Conservation (phyloP, 148 eudicot species). For the Simmondsia chinensis region DNA sequence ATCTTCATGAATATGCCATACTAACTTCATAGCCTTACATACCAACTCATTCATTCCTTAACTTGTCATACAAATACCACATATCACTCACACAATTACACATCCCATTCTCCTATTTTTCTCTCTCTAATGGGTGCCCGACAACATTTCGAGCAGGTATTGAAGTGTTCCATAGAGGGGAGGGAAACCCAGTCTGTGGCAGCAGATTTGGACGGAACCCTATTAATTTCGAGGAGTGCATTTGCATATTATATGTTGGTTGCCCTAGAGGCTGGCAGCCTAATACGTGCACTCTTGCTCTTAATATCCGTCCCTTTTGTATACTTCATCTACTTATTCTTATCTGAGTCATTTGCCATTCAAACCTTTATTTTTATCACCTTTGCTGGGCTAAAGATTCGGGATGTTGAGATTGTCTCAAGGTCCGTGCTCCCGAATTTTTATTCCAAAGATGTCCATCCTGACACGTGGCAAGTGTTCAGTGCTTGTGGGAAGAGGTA, state of each 20-base stretch:
- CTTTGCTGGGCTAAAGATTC: constrained; percentile 41
- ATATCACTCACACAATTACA: too few relatives aligned
- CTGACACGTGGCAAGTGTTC: constrained; percentile 55
- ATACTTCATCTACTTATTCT: constrained; percentile 29
- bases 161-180: constrained; percentile 27
- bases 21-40: too few relatives aligned
- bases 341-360: constrained; percentile 48
- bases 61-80: too few relatives aligned
- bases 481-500: constrained; percentile 47
- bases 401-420: constrained; percentile 58
- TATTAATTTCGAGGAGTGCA: constrained; percentile 36
- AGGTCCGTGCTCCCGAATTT: constrained; percentile 57
- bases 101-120: background rate
- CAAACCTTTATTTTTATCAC: constrained; percentile 43
- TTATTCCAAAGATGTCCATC: constrained; percentile 50
- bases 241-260: constrained; percentile 68
- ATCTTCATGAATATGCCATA: too few relatives aligned
- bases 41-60: too few relatives aligned
- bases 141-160: constrained; percentile 26
- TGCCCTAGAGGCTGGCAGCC: constrained; percentile 69
- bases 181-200: constrained; percentile 56
- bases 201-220: constrained; percentile 69
- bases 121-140: constrained; percentile 27
- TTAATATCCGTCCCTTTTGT: constrained; percentile 36
- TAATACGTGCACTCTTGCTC: constrained; percentile 44